Conservation (phyloP, 2,329 filamentous ascomycete genomes). For the Pestalotiopsis fici region DNA sequence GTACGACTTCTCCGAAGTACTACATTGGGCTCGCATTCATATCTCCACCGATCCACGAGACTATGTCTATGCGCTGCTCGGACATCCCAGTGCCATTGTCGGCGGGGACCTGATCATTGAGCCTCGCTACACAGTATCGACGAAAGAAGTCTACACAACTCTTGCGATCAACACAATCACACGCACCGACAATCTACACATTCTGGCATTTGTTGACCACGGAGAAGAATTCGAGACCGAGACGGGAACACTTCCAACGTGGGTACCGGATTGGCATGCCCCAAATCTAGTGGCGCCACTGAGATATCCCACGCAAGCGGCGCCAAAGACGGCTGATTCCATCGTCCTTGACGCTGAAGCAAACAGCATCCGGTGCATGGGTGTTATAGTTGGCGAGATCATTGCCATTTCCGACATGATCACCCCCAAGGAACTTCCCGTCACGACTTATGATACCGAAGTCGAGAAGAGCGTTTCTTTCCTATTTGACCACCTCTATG, state of each 20-base stretch:
- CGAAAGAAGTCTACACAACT: neutral
- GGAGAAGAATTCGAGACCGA: neutral
- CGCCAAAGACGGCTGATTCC: neutral
- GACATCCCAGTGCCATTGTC: constrained; percentile 1
- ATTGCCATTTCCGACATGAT: constrained; percentile 3
- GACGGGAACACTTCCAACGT: neutral
- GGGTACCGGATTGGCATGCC: constrained; percentile 7
- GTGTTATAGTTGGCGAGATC: neutral
- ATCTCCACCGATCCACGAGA: constrained; percentile 6
- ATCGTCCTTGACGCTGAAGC: neutral
- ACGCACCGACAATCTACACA: neutral
- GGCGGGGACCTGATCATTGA: constrained; percentile 1
- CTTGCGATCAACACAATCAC: neutral
- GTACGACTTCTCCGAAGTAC: neutral
- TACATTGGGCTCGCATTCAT: constrained; percentile 7
- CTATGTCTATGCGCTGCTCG: constrained; percentile 6
- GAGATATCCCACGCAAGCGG: constrained; percentile 2
- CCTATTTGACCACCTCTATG: neutral
- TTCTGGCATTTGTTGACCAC: constrained; percentile 6
- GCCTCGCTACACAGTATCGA: neutral
- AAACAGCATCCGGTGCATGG: neutral
- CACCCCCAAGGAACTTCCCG: constrained; percentile 1
- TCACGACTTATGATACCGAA: neutral
- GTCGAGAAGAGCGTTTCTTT: neutral
- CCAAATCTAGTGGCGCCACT: neutral